phyloP scores from a whole-genome alignment of 108 stramenopile species.

The Discostella stelligeroides region DNA sequence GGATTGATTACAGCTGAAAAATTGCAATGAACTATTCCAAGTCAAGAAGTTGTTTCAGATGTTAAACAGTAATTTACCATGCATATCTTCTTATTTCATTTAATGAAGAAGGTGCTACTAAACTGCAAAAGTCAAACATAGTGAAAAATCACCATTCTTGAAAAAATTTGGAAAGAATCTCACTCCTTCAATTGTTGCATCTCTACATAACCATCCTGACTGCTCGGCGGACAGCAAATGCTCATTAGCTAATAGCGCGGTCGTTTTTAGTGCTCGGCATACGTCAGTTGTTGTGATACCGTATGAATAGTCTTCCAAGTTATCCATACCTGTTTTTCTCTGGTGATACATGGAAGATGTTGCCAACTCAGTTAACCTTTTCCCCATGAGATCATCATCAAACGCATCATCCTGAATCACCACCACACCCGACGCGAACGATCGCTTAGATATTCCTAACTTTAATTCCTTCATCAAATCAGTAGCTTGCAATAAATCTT shows the following conservation, averaged over 20 bases:
- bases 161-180: constrained; percentile 88
- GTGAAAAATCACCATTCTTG: constrained; percentile 18
- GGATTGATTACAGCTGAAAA: too few species aligned
- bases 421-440: constrained; percentile 81
- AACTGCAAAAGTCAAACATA: neutral
- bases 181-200: constrained; percentile 78
- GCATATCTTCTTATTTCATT: neutral
- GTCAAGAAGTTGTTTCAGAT: too few species aligned
- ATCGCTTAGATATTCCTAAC: constrained; percentile 81
- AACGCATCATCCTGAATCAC: constrained; percentile 84
- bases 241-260: constrained; percentile 82
- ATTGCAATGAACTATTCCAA: too few species aligned
- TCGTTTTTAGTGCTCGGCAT: constrained; percentile 62
- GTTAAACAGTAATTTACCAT: too few species aligned
- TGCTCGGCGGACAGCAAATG: constrained; percentile 84
- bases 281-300: constrained; percentile 70
- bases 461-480: constrained; percentile 63
- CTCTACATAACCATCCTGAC: constrained; percentile 79
- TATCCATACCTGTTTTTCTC: neutral
- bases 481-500: constrained; percentile 87
- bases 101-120: constrained; percentile 14
- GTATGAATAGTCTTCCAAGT: constrained; percentile 4
- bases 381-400: constrained; percentile 63
- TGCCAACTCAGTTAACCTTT: constrained; percentile 56
- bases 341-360: constrained; percentile 26